Percentiles rank a stretch among this genome's conserved stretches.
phyloP scores from a whole-genome alignment of 2,329 filamentous ascomycete genomes.

The Pochonia chlamydosporia region DNA sequence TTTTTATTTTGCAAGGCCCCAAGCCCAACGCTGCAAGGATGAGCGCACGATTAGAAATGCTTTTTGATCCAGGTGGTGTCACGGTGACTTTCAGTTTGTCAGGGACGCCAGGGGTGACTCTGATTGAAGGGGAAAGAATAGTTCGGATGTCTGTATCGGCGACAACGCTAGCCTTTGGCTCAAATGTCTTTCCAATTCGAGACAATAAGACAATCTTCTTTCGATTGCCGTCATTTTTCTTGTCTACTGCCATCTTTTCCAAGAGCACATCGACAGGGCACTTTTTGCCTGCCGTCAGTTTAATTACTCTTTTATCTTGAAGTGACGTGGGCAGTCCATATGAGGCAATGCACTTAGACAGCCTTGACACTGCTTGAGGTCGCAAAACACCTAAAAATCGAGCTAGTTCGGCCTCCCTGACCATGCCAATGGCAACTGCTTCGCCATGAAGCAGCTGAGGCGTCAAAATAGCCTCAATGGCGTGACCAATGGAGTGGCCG shows the following conservation, averaged over 20 bases:
- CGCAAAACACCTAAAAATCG: constrained; percentile 81
- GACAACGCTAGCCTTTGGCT: constrained; percentile 85
- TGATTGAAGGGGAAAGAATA: constrained; percentile 72
- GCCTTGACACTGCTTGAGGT: constrained; percentile 79
- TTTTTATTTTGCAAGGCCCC: constrained; percentile 82
- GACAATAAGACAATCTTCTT: constrained; percentile 95
- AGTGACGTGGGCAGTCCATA: constrained; percentile 86
- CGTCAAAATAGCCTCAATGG: constrained; percentile 90
- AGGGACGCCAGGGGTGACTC: constrained; percentile 67
- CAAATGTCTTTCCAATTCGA: constrained; percentile 80
- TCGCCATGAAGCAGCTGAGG: constrained; percentile 95
- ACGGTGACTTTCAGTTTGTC: constrained; percentile 63
- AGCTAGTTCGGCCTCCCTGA: constrained; percentile 92
- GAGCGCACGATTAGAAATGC: constrained; percentile 91
- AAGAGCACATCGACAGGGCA: constrained; percentile 84
- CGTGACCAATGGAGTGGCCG: constrained; percentile 96
- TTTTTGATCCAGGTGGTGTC: constrained; percentile 91
- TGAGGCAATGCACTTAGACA: constrained; percentile 90
- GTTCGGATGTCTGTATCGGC: constrained; percentile 77
- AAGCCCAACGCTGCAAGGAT: constrained; percentile 87
- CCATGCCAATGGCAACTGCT: constrained; percentile 95
- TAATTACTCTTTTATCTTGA: constrained; percentile 74
- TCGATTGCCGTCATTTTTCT: constrained; percentile 93
- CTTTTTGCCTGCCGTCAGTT: constrained; percentile 76
- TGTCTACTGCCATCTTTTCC: constrained; percentile 94